Percentiles rank a stretch among this genome's conserved stretches.
Conservation (phyloP, 192 early-diverging fungal genomes). For the Coemansia sp. region DNA sequence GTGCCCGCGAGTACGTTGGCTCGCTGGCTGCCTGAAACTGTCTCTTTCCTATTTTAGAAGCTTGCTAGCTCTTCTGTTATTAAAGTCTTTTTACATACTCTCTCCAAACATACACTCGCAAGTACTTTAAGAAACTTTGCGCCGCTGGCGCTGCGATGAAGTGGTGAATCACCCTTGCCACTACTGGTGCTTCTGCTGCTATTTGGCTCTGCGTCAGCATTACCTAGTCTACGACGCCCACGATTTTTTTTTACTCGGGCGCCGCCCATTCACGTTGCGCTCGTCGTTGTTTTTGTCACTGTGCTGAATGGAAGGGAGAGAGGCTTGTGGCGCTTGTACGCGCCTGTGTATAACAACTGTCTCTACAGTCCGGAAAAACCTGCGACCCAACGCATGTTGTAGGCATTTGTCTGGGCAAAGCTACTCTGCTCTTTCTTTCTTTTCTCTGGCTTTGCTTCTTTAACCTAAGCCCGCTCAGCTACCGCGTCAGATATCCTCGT, state of each 20-base stretch:
- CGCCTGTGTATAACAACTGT: background rate
- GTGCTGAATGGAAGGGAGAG: background rate
- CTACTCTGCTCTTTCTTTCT: conserved; percentile 2
- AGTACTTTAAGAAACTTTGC: background rate
- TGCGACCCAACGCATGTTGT: background rate
- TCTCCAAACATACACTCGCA: background rate
- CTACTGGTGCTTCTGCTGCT: no score
- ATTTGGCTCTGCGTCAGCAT: background rate
- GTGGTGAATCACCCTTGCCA: no score
- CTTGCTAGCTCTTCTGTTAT: background rate
- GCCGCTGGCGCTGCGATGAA: background rate
- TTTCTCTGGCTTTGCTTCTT: background rate
- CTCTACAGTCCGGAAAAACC: background rate
- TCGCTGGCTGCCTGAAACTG: conserved; percentile 26
- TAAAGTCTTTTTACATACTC: background rate
- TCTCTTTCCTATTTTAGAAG: background rate
- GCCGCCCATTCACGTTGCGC: conserved; percentile 4
- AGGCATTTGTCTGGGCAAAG: background rate
- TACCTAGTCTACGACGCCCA: background rate
- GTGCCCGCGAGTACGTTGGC: conserved; percentile 79
- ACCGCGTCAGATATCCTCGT: background rate
- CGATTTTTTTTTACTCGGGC: no score
- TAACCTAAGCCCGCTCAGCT: background rate
- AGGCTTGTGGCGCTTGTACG: conserved; percentile 13
- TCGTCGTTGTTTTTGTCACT: background rate